These are phyloP conservation scores for Wickerhamomyces xylosicus DNA, from an alignment of 805 yeast species.

Conservation along the genomic window DNA sequence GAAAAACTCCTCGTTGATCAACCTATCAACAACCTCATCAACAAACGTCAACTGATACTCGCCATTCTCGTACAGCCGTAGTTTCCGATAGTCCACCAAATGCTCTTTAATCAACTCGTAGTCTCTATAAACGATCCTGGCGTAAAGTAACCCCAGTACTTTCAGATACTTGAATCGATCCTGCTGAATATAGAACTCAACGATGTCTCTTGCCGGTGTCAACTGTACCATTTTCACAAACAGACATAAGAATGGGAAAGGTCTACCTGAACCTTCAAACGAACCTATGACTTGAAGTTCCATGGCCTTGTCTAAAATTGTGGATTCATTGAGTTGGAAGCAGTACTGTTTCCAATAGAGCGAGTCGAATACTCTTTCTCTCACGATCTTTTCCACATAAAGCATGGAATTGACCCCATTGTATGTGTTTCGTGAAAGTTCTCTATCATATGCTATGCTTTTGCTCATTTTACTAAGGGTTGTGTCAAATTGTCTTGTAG, in stretches of 20 bases:
- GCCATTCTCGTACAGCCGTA: slow-evolving; percentile 36
- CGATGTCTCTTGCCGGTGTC: slow-evolving; percentile 51
- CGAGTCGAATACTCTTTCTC: slow-evolving; percentile 47
- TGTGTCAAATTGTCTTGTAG: no score
- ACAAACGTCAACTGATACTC: slow-evolving; percentile 37
- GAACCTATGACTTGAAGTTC: slow-evolving; percentile 46
- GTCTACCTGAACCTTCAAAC: slow-evolving; percentile 42
- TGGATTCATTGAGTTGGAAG: slow-evolving; percentile 36
- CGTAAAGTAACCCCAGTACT: slow-evolving; percentile 58
- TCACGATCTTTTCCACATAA: slow-evolving; percentile 46
- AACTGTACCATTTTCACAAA: slow-evolving; percentile 69
- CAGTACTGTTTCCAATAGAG: slow-evolving; percentile 50
- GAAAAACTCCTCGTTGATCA: slow-evolving; percentile 47
- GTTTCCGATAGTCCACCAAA: slow-evolving; percentile 57
- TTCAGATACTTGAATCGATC: slow-evolving; percentile 69
- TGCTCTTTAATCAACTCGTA: slow-evolving; percentile 36
- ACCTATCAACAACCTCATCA: slow-evolving; percentile 66
- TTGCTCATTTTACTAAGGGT: background rate
- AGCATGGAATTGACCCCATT: slow-evolving; percentile 38
- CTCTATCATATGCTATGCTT: slow-evolving; percentile 12
- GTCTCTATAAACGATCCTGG: slow-evolving; percentile 27
- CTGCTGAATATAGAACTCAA: slow-evolving; percentile 46
- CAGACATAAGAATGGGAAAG: slow-evolving; percentile 68
- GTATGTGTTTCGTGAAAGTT: slow-evolving; percentile 12
- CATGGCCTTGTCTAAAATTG: slow-evolving; percentile 37